phyloP scores from a whole-genome alignment of 2,329 filamentous ascomycete species.

The Elsinoe ampelina region DNA sequence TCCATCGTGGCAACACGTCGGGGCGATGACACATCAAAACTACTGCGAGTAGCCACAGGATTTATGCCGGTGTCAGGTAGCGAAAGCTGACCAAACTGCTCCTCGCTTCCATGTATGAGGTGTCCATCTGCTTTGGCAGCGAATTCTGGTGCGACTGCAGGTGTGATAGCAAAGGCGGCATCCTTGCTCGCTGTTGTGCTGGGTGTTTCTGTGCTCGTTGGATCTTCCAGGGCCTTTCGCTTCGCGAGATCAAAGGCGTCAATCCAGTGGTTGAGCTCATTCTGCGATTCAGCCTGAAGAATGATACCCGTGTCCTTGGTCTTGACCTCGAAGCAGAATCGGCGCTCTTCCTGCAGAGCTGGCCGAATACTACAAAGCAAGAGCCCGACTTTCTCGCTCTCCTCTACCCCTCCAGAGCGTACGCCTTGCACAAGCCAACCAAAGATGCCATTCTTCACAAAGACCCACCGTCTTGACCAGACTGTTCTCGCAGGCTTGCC shows the following conservation, averaged over 20 bases:
- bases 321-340: conserved; percentile 98
- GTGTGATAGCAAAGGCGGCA: conserved; percentile 85
- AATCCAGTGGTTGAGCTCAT: conserved; percentile 89
- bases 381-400: conserved; percentile 93
- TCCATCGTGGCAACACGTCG: conserved; percentile 41
- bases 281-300: conserved; percentile 86
- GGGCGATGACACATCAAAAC: conserved; percentile 53
- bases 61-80: conserved; percentile 21
- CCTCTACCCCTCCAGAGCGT: conserved; percentile 74
- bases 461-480: conserved; percentile 92
- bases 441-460: conserved; percentile 90
- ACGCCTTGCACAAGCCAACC: conserved; percentile 81
- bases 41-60: conserved; percentile 47
- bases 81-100: conserved; percentile 33
- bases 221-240: conserved; percentile 76
- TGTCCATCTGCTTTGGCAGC: conserved; percentile 71
- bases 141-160: conserved; percentile 81
- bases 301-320: conserved; percentile 88
- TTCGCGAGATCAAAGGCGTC: conserved; percentile 90
- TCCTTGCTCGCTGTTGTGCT: conserved; percentile 40
- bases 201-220: conserved; percentile 42
- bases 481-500: conserved; percentile 84
- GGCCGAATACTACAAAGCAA: conserved; percentile 87
- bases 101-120: conserved; percentile 44
- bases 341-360: conserved; percentile 80